Evolutionary conservation across 805 yeast species (phyloP).

Genomic region (Hemisphaericaspora nanyangensis): DNA sequence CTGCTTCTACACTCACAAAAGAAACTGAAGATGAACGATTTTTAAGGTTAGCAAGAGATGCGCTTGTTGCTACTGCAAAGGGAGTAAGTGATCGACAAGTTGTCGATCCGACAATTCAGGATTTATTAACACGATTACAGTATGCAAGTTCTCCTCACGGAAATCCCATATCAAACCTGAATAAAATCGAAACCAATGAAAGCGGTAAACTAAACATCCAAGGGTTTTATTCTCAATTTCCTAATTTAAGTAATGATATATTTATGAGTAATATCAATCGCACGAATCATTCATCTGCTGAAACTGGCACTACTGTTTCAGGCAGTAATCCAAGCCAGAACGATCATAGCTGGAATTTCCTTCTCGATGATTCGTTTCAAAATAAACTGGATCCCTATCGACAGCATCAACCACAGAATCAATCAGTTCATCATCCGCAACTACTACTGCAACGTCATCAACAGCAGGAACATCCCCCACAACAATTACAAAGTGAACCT

Average conservation of each 20-base stretch:
- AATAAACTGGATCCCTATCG: too few species aligned
- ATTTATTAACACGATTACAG: slow-evolving; percentile 54
- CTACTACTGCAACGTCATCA: slow-evolving; percentile 6
- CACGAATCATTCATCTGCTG: neutral
- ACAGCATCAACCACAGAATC: too few species aligned
- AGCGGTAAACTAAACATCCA: slow-evolving; percentile 42
- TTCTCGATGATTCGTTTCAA: slow-evolving; percentile 17
- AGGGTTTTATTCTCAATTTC: slow-evolving; percentile 38
- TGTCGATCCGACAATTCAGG: slow-evolving; percentile 62
- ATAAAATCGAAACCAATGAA: slow-evolving; percentile 30
- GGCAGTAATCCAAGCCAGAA: slow-evolving; percentile 11
- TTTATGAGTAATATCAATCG: slow-evolving; percentile 17
- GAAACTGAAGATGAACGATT: slow-evolving; percentile 50
- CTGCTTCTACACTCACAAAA: slow-evolving; percentile 1
- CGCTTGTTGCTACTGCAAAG: slow-evolving; percentile 48
- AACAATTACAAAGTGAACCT: neutral
- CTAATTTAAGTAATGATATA: slow-evolving; percentile 40
- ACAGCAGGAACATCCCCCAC: neutral
- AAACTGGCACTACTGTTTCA: neutral
- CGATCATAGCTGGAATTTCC: slow-evolving; percentile 32
- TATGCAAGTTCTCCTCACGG: slow-evolving; percentile 60
- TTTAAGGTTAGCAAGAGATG: slow-evolving; percentile 58
- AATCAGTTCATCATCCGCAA: too few species aligned
- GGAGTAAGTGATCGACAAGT: slow-evolving; percentile 29
- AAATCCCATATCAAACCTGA: slow-evolving; percentile 37